phyloP scores from a whole-genome alignment of 1,139 yeast species.

The Suhomyces coccinellae region DNA sequence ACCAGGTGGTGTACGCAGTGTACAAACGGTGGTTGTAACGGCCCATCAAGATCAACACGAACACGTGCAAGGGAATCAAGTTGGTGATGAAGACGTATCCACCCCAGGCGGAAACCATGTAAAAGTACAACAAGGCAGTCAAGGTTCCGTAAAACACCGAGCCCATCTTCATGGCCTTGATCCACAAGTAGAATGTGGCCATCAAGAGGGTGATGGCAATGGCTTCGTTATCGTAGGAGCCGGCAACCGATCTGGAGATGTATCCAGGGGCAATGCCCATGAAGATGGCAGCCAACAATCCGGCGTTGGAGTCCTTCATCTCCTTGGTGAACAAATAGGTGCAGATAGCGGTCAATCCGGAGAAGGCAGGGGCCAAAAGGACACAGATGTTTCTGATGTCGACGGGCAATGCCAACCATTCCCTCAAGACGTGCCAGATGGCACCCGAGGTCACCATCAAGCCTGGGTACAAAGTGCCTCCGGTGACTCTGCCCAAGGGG shows the following conservation, averaged over 20 bases:
- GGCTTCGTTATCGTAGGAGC: constrained; percentile 98
- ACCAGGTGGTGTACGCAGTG: constrained; percentile 95
- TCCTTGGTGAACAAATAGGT: constrained; percentile 90
- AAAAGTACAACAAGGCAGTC: constrained; percentile 88
- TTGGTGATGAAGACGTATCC: constrained; percentile 98
- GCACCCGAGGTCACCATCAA: constrained; percentile 95
- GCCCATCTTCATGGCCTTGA: constrained; percentile 88
- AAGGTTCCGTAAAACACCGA: constrained; percentile 81
- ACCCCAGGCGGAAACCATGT: constrained; percentile 99
- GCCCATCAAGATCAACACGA: constrained; percentile 90
- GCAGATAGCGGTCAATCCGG: constrained; percentile 88
- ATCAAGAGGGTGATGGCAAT: constrained; percentile 94
- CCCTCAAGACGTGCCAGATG: constrained; percentile 73
- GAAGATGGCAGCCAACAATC: constrained; percentile 87
- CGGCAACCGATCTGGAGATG: constrained; percentile 97
- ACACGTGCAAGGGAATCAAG: constrained; percentile 93
- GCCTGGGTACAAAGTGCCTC: constrained; percentile 98
- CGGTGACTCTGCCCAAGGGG: constrained; percentile 97
- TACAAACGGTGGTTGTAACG: constrained; percentile 82
- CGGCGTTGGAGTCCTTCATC: constrained; percentile 88
- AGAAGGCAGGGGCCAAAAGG: constrained; percentile 92
- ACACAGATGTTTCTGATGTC: constrained; percentile 97
- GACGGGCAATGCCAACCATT: constrained; percentile 71
- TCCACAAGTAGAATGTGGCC: constrained; percentile 97
- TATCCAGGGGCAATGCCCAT: constrained; percentile 99